phyloP scores from a whole-genome alignment of 768 basidiomycete species.

The button mushroom (Agaricus bisporus) region DNA sequence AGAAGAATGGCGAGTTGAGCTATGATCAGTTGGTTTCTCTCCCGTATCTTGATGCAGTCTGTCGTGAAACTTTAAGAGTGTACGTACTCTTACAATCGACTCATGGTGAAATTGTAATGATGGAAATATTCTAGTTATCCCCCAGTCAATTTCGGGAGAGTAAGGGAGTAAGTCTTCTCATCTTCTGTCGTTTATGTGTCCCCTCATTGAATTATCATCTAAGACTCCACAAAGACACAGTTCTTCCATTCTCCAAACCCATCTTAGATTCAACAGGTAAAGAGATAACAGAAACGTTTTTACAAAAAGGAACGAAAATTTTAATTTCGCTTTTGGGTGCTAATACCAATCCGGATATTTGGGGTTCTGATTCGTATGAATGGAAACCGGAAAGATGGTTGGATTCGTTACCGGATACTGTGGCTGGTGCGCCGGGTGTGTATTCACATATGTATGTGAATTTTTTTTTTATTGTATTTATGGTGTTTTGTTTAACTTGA shows the following conservation, averaged over 20 bases:
- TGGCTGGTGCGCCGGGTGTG: slow-evolving; percentile 10
- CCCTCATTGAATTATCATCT: neutral
- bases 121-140: slow-evolving; percentile 8
- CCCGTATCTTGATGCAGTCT: slow-evolving; percentile 20
- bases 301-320: slow-evolving; percentile 34
- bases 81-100: slow-evolving; percentile 20
- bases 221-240: slow-evolving; percentile 29
- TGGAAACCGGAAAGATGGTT: slow-evolving; percentile 16
- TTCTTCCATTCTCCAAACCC: slow-evolving; percentile 36
- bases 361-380: slow-evolving; percentile 4
- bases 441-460: slow-evolving; percentile 10
- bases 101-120: too few relatives aligned
- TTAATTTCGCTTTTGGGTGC: slow-evolving; percentile 29
- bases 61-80: slow-evolving; percentile 31
- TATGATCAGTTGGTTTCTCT: slow-evolving; percentile 17
- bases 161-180: slow-evolving; percentile 13
- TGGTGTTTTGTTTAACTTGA: neutral
- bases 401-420: slow-evolving; percentile 1
- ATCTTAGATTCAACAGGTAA: slow-evolving; percentile 30
- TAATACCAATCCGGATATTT: slow-evolving; percentile 29
- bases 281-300: slow-evolving; percentile 26
- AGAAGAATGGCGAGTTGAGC: slow-evolving; percentile 10
- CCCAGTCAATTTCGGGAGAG: slow-evolving; percentile 13
- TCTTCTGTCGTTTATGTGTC: neutral
- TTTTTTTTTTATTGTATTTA: too few relatives aligned